A percentile compares a stretch with the other conserved stretches of the same genome.
Evolutionary conservation across 345 rosid genomes (phyloP).

Genomic region (Syzygium oleosum): DNA sequence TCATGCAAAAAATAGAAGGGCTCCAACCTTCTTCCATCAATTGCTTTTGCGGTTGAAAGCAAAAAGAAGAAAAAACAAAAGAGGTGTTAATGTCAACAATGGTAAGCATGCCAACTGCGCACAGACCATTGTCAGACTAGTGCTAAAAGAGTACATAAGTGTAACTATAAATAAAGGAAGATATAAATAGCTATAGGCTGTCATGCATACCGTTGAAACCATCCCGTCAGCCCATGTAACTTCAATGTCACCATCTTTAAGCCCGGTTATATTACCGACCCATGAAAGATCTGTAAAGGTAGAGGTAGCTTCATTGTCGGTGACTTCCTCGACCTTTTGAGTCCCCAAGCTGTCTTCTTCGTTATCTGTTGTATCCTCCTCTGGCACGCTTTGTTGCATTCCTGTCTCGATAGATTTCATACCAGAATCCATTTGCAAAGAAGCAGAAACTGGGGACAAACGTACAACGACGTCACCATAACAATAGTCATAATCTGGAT

Average conservation of each 20-base stretch:
- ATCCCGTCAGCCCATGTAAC: slow-evolving; percentile 98
- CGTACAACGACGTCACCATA: slow-evolving; percentile 92
- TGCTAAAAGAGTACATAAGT: background rate
- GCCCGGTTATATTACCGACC: slow-evolving; percentile 95
- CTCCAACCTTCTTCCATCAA: background rate
- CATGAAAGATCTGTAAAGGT: slow-evolving; percentile 70
- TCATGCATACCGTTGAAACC: slow-evolving; percentile 67
- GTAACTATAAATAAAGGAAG: background rate
- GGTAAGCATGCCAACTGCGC: background rate
- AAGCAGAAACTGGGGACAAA: slow-evolving; percentile 47
- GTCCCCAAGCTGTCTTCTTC: slow-evolving; percentile 25
- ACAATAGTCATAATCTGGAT: slow-evolving; percentile 96
- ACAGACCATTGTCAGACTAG: background rate
- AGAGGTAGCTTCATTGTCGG: slow-evolving; percentile 17
- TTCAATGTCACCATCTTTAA: slow-evolving; percentile 89
- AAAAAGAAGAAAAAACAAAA: background rate
- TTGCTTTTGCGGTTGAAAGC: background rate
- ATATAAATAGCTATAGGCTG: background rate
- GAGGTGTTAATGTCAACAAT: background rate
- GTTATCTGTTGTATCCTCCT: slow-evolving; percentile 13
- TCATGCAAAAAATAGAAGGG: background rate
- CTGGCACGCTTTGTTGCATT: slow-evolving; percentile 20
- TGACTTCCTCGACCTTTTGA: slow-evolving; percentile 22
- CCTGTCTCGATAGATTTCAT: slow-evolving; percentile 23
- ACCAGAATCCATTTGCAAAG: slow-evolving; percentile 24